Base-by-base conservation (phyloP, 257 asterid species). In the Agastache rugosa region DNA sequence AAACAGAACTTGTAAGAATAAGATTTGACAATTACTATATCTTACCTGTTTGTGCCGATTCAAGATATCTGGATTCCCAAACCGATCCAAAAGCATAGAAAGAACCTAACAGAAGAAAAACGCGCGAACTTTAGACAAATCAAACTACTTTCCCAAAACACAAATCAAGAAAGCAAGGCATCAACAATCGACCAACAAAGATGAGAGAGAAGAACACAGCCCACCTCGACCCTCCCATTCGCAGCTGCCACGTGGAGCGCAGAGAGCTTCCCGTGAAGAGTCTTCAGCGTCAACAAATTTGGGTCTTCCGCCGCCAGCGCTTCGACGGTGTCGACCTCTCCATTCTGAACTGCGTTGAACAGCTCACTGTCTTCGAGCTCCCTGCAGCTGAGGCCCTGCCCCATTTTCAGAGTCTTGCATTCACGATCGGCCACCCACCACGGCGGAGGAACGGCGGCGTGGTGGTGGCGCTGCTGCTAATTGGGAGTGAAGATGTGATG, bases 41-140 rank as follows among this genome's bases (percentile, higher is more conserved):
- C 71, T n/a, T 60, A 92, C 97, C 91, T 92, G 96, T 84, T 88
- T 92, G 48, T 87, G 91, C 53, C 92, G 91, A 85, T 90, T 88
- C 77, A 90, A 72, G 19, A 88, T 73, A 80, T 92, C 96, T 2
- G 96, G 96, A 67, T 84, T 77, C 48, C 86, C 83, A 44, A 79
- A 82, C 65, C 90, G 87, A 83, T 89, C 87, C 88, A 92, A 74
- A 66, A 92, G 91, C 89, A 88, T 44, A 31, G 87, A 84, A 0
- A 92, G 90, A 71, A 92, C 91, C 97, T 92, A 83, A 63, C 6
- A 25, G 14, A 27, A 73, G 0, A 39, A 54, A 77, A 47, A 60
- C 8, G 31, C 8, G 31, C 69, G n/a, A 70, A 60, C 29, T 67
- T 54, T 54, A 53, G 1, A 65, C 25, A 51, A 76, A 78, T 47